Evolutionary conservation across 2,329 filamentous ascomycete genomes (phyloP).

Genomic region (Purpureocillium lavendulum): DNA sequence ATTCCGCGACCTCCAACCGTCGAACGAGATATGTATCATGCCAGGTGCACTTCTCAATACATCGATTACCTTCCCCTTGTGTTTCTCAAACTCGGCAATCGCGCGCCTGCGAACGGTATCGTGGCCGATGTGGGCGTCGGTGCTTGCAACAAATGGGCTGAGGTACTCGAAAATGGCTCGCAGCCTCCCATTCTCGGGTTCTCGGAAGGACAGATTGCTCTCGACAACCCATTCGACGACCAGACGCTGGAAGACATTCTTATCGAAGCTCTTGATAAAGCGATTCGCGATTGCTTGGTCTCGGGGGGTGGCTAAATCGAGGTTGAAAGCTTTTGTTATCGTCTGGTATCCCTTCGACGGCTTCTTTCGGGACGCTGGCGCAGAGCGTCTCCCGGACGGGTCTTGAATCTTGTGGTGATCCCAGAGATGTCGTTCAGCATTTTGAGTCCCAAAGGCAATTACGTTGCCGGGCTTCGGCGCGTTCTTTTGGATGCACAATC

Average conservation of each 20-base stretch:
- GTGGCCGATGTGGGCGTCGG: neutral
- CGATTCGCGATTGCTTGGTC: conserved; percentile 2
- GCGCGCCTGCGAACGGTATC: neutral
- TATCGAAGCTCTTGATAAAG: conserved; percentile 2
- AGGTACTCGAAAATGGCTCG: conserved; percentile 8
- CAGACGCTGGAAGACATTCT: conserved; percentile 4
- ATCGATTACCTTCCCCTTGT: neutral
- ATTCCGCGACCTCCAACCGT: too few relatives aligned
- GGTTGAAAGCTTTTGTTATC: conserved; percentile 1
- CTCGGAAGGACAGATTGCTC: conserved; percentile 5
- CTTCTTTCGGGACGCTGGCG: too few relatives aligned
- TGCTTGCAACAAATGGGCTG: conserved; percentile 4
- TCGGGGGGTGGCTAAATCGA: neutral
- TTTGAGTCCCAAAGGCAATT: conserved; percentile 1
- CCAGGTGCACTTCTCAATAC: neutral
- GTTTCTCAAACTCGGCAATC: neutral
- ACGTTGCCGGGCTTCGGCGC: neutral
- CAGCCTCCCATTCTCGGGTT: conserved; percentile 1
- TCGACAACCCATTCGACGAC: conserved; percentile 9
- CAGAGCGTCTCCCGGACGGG: conserved; percentile 1
- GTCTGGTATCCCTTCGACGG: neutral
- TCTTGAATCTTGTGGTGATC: conserved; percentile 1
- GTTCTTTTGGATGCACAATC: neutral
- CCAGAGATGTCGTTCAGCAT: conserved; percentile 1
- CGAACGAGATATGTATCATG: too few relatives aligned